These are phyloP conservation scores for Yamadazyma olivae DNA, from an alignment of 805 yeast genomes.

Conservation along the genomic window DNA sequence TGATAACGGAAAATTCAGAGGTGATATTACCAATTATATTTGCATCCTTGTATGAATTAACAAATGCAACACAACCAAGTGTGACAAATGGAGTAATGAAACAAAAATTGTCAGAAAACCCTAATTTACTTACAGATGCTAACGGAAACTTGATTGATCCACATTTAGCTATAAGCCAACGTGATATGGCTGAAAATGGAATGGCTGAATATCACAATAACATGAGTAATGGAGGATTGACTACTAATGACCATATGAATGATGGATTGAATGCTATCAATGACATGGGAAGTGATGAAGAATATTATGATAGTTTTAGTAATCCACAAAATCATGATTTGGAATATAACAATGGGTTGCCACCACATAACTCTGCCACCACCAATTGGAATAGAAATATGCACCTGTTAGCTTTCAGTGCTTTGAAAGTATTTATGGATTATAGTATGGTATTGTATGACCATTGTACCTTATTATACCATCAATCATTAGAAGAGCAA, in stretches of 20 bases:
- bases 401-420: conserved; percentile 85
- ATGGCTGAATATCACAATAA: conserved; percentile 22
- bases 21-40: conserved; percentile 89
- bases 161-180: conserved; percentile 26
- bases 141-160: conserved; percentile 41
- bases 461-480: conserved; percentile 85
- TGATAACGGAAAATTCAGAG: conserved; percentile 90
- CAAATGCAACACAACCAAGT: conserved; percentile 49
- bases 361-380: conserved; percentile 45
- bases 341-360: conserved; percentile 27
- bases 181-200: conserved; percentile 10
- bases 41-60: conserved; percentile 83
- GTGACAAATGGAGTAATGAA: conserved; percentile 38
- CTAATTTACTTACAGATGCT: conserved; percentile 37
- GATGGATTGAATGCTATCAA: conserved; percentile 17
- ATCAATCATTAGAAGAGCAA: conserved; percentile 75
- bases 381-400: conserved; percentile 93
- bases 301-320: conserved; percentile 40
- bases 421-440: conserved; percentile 88
- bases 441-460: conserved; percentile 88
- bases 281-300: conserved; percentile 42
- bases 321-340: conserved; percentile 28
- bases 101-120: conserved; percentile 36
- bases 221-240: conserved; percentile 7
- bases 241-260: conserved; percentile 7